These are phyloP conservation scores for Dendrocalamus sinicus DNA, from an alignment of 176 grass and related monocot genomes.

Conservation along the genomic window DNA sequence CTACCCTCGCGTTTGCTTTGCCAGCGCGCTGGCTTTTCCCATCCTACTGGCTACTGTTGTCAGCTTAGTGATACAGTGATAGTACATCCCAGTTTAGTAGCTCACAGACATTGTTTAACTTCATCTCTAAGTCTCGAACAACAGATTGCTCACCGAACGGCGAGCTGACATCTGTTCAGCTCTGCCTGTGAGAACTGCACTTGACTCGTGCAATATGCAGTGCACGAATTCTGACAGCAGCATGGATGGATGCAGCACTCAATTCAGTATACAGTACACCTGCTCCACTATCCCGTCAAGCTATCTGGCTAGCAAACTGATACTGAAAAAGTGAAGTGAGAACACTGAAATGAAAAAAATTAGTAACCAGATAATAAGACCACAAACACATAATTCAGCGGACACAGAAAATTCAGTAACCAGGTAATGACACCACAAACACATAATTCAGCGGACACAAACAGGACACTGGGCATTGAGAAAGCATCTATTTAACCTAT, in stretches of 20 bases:
- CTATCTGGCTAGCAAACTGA: not conserved
- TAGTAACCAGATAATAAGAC: not conserved
- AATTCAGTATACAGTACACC: not conserved
- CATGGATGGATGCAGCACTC: not conserved
- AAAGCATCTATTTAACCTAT: not conserved
- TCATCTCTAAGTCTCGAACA: not conserved
- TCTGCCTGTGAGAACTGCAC: not conserved
- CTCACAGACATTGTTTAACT: not conserved
- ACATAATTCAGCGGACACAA: not conserved
- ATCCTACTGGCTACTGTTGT: not conserved
- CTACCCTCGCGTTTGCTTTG: not conserved
- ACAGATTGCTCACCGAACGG: no score
- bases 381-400: not conserved
- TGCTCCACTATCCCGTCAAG: not conserved
- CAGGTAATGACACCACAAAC: not conserved
- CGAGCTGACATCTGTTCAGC: not conserved
- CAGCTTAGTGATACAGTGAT: not conserved
- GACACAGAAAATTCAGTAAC: not conserved
- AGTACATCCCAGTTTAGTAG: not conserved
- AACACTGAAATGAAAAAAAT: not conserved
- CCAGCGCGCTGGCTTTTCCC: not conserved
- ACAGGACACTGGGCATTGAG: not conserved
- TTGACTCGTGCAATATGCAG: not conserved
- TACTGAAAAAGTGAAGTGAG: not conserved
- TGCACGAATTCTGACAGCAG: not conserved